Base-by-base conservation (phyloP, 2,329 filamentous ascomycete genomes). In the Penicillium brevicompactum region DNA sequence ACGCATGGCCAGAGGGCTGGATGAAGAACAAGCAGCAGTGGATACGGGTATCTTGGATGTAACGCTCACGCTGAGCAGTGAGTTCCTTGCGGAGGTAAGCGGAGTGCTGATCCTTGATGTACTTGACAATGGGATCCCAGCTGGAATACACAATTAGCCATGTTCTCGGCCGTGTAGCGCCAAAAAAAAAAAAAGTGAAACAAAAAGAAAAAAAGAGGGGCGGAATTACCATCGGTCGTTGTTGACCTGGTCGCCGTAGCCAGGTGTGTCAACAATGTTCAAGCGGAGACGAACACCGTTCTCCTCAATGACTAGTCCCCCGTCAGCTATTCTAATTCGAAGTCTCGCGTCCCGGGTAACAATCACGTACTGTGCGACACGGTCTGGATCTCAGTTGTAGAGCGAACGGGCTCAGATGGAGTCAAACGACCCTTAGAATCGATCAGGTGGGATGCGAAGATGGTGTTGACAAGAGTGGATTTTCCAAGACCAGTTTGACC, bases 11-110 rank as follows among this genome's bases (percentile, higher is more conserved):
- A 14, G 93, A 97, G 37, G 94, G 94, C 80, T 97, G 92, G 73
- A 99, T 99, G 85, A 99, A 99, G 85, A 99, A 99, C 70, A 99
- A 82, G 79, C 94, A 99, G 87, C 92, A 97, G 84, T 99, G 94
- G 73, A 99, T 97, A 72, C 94, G 90, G 66, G 94, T 99, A 79
- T 99, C 94, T 82, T 96, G 93, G 67, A 99, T 97, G 79, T 99
- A 99, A 71, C 94, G 89, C 81, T 99, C 94, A 80, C 94, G 91
- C 84, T 99, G 94, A 67, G 94, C 94, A 53, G 94, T 97, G 72
- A 99, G 91, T 80, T 99, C 94, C 85, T 99, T 99, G 79, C 94
- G 91, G 68, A 99, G 87, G 82, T 97, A 99, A 70, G 94, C 93
- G 50, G 92, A 97, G 84, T 99, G 94, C 83, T 99, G 94, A 80